These are phyloP conservation scores for Aureobasidium melanogenum DNA, from an alignment of 2,329 filamentous ascomycete genomes.

Conservation along the genomic window DNA sequence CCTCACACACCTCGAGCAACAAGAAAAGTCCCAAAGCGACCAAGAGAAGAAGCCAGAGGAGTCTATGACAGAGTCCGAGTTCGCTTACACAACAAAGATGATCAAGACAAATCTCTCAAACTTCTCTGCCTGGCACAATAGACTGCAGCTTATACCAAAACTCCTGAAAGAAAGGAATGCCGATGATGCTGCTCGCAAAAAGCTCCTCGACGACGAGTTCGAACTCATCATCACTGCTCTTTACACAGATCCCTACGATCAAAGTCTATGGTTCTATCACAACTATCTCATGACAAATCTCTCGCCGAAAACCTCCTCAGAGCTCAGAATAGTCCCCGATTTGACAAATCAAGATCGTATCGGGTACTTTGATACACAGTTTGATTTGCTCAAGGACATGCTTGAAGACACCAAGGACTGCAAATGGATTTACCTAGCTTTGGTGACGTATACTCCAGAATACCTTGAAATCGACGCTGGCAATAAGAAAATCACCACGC, in stretches of 20 bases:
- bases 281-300: constrained; percentile 68
- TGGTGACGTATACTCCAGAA: constrained; percentile 67
- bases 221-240: constrained; percentile 66
- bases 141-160: constrained; percentile 71
- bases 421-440: constrained; percentile 84
- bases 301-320: constrained; percentile 43
- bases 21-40: constrained; percentile 24
- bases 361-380: constrained; percentile 59
- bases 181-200: constrained; percentile 51
- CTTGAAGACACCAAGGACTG: constrained; percentile 58
- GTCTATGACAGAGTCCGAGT: constrained; percentile 70
- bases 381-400: constrained; percentile 64
- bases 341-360: constrained; percentile 54
- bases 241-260: constrained; percentile 85
- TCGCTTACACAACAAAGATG: constrained; percentile 85
- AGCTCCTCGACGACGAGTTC: constrained; percentile 71
- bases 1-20: constrained; percentile 18
- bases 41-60: constrained; percentile 9
- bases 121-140: constrained; percentile 94
- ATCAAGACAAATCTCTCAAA: constrained; percentile 80
- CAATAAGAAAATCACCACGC: constrained; percentile 33
- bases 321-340: constrained; percentile 54
- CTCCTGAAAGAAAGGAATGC: constrained; percentile 64
- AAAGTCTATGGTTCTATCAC: constrained; percentile 96
- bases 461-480: constrained; percentile 41